Conservation (phyloP, 306 rosid genomes). For the Purshia tridentata region DNA sequence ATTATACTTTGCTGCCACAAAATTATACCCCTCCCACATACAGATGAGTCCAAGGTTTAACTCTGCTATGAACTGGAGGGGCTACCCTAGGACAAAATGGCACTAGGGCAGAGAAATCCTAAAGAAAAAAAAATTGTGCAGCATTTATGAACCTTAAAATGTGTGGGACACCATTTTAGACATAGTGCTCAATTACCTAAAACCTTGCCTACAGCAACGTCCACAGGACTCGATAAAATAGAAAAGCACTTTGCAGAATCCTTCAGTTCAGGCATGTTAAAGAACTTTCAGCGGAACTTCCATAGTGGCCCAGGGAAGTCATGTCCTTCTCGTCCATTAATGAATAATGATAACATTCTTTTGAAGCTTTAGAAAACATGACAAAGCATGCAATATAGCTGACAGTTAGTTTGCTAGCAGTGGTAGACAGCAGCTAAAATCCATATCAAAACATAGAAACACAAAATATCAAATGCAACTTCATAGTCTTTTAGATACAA, state of each 20-base stretch:
- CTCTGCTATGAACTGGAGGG: background rate
- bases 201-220: background rate
- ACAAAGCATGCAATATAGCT: background rate
- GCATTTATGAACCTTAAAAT: background rate
- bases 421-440: background rate
- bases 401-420: background rate
- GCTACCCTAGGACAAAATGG: background rate
- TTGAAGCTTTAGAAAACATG: background rate
- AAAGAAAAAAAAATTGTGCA: background rate
- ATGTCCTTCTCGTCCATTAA: background rate
- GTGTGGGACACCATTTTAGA: background rate
- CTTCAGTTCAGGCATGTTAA: conserved; percentile 1
- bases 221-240: conserved; percentile 1
- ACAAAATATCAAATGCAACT: background rate
- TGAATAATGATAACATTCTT: background rate
- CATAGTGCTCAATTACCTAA: background rate
- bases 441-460: background rate
- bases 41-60: background rate
- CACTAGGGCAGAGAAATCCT: background rate
- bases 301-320: background rate
- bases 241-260: background rate
- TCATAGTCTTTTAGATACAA: background rate
- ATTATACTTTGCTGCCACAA: background rate
- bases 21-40: background rate
- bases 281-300: background rate